Percentiles rank a stretch among this genome's conserved stretches.
These are phyloP conservation scores for Macrolepiota fuliginosa DNA, from an alignment of 768 basidiomycete species.

Conservation along the genomic window DNA sequence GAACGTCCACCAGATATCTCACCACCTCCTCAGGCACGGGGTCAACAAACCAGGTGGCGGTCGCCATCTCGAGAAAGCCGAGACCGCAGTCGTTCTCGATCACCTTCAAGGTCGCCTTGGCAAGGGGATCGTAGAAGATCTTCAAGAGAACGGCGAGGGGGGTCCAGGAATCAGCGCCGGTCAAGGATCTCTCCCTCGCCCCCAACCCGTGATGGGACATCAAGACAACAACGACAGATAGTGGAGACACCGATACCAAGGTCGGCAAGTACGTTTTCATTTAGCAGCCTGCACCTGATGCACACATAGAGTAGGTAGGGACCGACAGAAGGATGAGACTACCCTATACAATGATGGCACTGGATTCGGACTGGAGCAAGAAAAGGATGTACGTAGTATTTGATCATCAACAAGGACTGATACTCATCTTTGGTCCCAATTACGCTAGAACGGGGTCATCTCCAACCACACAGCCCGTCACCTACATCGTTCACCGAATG, in stretches of 20 bases:
- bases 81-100: conserved; percentile 23
- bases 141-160: neutral
- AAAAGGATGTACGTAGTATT: neutral
- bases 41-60: conserved; percentile 22
- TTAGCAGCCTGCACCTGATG: neutral
- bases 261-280: neutral
- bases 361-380: neutral
- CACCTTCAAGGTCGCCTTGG: conserved; percentile 11
- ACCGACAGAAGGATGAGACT: neutral
- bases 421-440: neutral
- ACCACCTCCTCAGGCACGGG: conserved; percentile 30
- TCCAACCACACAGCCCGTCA: neutral
- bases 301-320: neutral
- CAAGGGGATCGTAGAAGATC: conserved; percentile 5
- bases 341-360: neutral
- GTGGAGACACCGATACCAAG: neutral
- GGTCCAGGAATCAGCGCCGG: neutral
- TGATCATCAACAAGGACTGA: neutral
- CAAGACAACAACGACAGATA: neutral
- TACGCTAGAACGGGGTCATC: neutral
- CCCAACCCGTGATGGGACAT: neutral
- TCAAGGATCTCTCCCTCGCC: neutral
- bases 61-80: conserved; percentile 27
- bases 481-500: neutral
- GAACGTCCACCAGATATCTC: conserved; percentile 45